Evolutionary conservation across 345 rosid species (phyloP).

Genomic region (Zanthoxylum bungeanum): DNA sequence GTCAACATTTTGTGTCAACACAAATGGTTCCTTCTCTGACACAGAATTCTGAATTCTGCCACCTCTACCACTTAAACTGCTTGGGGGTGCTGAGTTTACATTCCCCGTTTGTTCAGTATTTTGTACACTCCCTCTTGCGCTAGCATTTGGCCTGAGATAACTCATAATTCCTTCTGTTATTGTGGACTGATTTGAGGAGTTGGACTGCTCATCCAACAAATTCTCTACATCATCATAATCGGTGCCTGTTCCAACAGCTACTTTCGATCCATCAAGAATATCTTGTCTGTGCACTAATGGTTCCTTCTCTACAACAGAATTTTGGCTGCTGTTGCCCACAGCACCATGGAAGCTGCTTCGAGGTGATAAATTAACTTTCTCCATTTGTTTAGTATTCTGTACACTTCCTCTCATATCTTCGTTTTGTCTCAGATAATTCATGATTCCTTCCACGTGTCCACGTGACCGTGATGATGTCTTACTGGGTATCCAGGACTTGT

Average conservation of each 20-base stretch:
- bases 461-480: constrained; percentile 22
- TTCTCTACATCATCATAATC: background rate
- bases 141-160: constrained; percentile 35
- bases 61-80: constrained; percentile 18
- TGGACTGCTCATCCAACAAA: constrained; percentile 13
- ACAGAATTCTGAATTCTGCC: constrained; percentile 19
- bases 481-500: constrained; percentile 19
- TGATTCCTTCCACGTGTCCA: constrained; percentile 42
- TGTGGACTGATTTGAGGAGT: constrained; percentile 13
- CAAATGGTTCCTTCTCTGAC: constrained; percentile 22
- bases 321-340: constrained; percentile 25
- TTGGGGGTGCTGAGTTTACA: constrained; percentile 6
- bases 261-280: constrained; percentile 13
- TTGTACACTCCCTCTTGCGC: constrained; percentile 18
- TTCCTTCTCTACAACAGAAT: constrained; percentile 24
- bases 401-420: constrained; percentile 21
- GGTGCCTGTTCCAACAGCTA: constrained; percentile 3
- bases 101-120: constrained; percentile 22
- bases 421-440: constrained; percentile 39
- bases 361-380: constrained; percentile 13
- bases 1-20: constrained; percentile 18
- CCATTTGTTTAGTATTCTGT: constrained; percentile 20
- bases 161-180: constrained; percentile 45
- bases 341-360: constrained; percentile 13
- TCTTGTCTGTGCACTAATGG: constrained; percentile 13